Evolutionary conservation across 257 asterid genomes (phyloP).

Genomic region (Solanum appendiculatum): DNA sequence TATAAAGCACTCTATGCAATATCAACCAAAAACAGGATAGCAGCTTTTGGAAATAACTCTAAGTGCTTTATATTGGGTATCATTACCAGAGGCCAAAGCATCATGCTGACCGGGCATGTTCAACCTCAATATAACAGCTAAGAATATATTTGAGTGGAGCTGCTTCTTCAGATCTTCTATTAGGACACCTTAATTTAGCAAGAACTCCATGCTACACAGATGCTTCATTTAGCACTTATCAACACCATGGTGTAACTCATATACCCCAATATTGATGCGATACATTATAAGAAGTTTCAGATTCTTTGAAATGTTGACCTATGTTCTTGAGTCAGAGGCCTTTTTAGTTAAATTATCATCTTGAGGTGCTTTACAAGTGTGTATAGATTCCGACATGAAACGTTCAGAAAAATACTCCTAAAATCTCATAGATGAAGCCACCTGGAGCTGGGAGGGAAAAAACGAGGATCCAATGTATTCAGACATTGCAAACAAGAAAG

Average conservation of each 20-base stretch:
- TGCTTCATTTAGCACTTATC: neutral
- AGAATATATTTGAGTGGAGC: neutral
- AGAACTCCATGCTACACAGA: neutral
- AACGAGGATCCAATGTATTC: neutral
- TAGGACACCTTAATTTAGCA: neutral
- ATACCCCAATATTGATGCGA: neutral
- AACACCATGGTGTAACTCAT: neutral
- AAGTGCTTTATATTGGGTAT: neutral
- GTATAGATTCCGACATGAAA: neutral
- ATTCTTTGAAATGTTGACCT: neutral
- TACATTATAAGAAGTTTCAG: neutral
- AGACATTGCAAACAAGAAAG: neutral
- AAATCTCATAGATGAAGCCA: neutral
- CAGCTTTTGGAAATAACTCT: neutral
- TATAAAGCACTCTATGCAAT: neutral
- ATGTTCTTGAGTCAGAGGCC: neutral
- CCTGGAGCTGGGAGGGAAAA: neutral
- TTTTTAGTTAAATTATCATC: neutral
- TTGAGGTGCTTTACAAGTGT: neutral
- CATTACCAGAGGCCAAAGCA: neutral
- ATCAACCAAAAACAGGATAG: neutral
- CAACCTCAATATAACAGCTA: neutral
- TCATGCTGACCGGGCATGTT: neutral
- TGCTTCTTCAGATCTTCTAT: neutral
- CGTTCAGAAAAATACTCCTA: neutral